Evolutionary conservation across 75 land plant genomes (phyloP), one percentile per base, ranked within the genome.

Genomic region (Larix kaempferi): DNA sequence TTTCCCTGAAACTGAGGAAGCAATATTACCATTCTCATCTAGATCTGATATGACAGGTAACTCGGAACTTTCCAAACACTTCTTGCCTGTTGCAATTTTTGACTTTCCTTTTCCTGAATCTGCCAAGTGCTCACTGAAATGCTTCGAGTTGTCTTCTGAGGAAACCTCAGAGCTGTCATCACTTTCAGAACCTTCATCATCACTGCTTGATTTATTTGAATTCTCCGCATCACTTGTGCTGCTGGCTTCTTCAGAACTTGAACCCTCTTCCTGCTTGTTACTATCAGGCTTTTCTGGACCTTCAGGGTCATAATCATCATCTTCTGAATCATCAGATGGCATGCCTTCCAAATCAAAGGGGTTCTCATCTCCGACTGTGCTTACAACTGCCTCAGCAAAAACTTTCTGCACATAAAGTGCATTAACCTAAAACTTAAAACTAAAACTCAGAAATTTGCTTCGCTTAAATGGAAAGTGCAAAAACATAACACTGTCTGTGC

Each of bases 281-380:
- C 59, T 84, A 74, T 78, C 81, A 52, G 78, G 87, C 35, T 55
- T 25, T 5, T 57, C 76, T 21, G 77, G 78, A 71, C 19, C 55
- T 62, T 89, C 94, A 75, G 99, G 98, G 73, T 92, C 80, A 82
- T 89, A 97, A 80, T 97, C 94, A 88, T 85, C 83, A 82, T 97
- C 99, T 71, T 95, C 98, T 74, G 99, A 95, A 76, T 97, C 99
- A 83, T 95, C 93, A 57, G 95, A 94, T 62, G 94, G 89, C 52
- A 80, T 76, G 57, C 76, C 83, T 26, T 84, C 89, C 63, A 78
- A 82, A 55, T 63, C 80, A 57, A 78, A 81, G 79, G 76, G 71
- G 4, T 37, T 80, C 35, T 35, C 78, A 77, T 76, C 82, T 66
- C 86, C 88, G 75, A 37, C 83, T 78, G 81, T 81, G 71, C 74